Conservation (phyloP, 305 asterid species). For the Withania somnifera region DNA sequence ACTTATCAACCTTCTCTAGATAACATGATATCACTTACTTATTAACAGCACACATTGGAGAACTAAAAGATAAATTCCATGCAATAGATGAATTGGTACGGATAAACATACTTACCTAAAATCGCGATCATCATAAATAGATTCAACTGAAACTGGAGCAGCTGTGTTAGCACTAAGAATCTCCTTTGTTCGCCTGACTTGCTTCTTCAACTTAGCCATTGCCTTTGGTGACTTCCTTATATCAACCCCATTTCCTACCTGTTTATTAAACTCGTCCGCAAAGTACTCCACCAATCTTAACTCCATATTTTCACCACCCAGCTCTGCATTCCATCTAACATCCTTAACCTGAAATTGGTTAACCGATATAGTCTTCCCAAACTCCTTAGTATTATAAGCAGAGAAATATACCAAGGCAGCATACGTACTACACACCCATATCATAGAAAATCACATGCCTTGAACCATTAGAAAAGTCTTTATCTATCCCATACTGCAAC, state of each 20-base stretch:
- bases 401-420: conserved; percentile 94
- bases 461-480: conserved; percentile 81
- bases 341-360: conserved; percentile 99
- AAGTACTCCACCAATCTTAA: conserved; percentile 82
- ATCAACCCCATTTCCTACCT: conserved; percentile 71
- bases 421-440: conserved; percentile 96
- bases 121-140: conserved; percentile 79
- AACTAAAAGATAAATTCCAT: not conserved
- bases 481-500: conserved; percentile 94
- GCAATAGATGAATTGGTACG: not conserved
- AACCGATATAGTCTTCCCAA: conserved; percentile 69
- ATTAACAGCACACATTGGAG: not conserved
- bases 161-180: conserved; percentile 84
- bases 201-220: conserved; percentile 93
- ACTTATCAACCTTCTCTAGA: not conserved
- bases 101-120: conserved; percentile 49
- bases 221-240: conserved; percentile 75
- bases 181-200: conserved; percentile 95
- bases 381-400: conserved; percentile 73
- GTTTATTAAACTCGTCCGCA: conserved; percentile 85
- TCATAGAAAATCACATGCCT: conserved; percentile 85
- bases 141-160: conserved; percentile 96
- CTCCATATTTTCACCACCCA: conserved; percentile 95
- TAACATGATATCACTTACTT: not conserved
- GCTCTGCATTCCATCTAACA: conserved; percentile 86